These are phyloP conservation scores for Gamsiella multidivaricata DNA, from an alignment of 192 early-diverging fungal species.

Conservation along the genomic window DNA sequence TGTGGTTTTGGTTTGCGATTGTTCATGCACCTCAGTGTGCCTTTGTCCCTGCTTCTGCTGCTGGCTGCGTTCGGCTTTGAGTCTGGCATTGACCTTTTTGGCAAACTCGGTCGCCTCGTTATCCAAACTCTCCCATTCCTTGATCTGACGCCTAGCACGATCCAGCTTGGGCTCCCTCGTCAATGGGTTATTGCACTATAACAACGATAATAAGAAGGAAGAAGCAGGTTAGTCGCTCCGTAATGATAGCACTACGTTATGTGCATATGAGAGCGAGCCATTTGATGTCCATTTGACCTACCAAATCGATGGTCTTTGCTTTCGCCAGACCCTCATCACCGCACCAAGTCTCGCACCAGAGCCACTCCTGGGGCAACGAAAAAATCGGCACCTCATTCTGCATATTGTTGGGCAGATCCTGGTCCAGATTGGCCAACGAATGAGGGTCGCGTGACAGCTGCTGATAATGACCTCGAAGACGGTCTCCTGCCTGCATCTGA, in stretches of 20 bases:
- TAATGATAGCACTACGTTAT: too few species aligned
- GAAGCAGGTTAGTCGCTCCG: background rate
- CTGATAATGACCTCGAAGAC: conserved; percentile 94
- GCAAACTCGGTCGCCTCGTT: conserved; percentile 66
- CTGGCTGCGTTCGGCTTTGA: conserved; percentile 12
- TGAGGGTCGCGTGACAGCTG: conserved; percentile 86
- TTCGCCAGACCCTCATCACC: conserved; percentile 81
- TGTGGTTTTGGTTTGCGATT: background rate
- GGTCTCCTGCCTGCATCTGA: conserved; percentile 93
- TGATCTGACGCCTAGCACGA: conserved; percentile 88
- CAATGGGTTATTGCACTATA: conserved; percentile 96
- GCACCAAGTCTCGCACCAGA: conserved; percentile 99
- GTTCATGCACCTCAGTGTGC: background rate
- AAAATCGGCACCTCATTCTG: conserved; percentile 90
- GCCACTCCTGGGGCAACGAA: conserved; percentile 95
- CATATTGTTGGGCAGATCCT: conserved; percentile 99
- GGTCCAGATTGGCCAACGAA: conserved; percentile 95
- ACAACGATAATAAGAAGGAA: background rate
- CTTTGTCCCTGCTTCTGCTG: conserved; percentile 7
- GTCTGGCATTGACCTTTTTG: conserved; percentile 40
- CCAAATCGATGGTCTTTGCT: conserved; percentile 98
- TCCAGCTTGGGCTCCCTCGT: conserved; percentile 99
- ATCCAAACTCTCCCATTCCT: conserved; percentile 95
- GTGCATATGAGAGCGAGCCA: too few species aligned
- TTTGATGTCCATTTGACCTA: conserved; percentile 46